These are phyloP conservation scores for Ogataea haglerorum DNA, from an alignment of 805 yeast species.

Conservation along the genomic window DNA sequence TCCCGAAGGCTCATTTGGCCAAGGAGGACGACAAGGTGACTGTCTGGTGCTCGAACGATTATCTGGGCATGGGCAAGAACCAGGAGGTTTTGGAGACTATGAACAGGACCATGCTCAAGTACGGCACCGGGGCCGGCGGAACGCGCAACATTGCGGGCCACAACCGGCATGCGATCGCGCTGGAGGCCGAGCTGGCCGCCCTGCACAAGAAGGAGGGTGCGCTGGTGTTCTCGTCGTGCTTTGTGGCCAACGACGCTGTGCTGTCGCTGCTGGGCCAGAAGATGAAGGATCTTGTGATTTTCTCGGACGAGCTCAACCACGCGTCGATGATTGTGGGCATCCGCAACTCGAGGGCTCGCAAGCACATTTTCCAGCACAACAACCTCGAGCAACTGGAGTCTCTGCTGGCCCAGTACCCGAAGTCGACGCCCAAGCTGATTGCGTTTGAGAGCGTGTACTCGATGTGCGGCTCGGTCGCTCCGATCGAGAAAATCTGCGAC, in stretches of 20 bases:
- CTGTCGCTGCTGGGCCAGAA: slow-evolving; percentile 87
- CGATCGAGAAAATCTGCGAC: slow-evolving; percentile 88
- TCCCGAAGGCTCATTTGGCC: slow-evolving; percentile 87
- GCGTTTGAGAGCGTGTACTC: slow-evolving; percentile 97
- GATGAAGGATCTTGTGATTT: slow-evolving; percentile 83
- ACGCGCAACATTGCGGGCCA: slow-evolving; percentile 99
- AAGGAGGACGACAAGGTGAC: slow-evolving; percentile 79
- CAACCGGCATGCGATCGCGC: slow-evolving; percentile 79
- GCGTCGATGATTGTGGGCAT: slow-evolving; percentile 98
- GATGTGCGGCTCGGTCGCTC: slow-evolving; percentile 97
- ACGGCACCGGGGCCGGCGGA: slow-evolving; percentile 99
- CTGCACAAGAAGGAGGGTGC: slow-evolving; percentile 95
- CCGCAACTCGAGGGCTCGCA: slow-evolving; percentile 80
- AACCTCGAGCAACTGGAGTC: slow-evolving; percentile 80
- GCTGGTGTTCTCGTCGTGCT: slow-evolving; percentile 91
- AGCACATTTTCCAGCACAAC: slow-evolving; percentile 90
- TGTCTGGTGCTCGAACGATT: slow-evolving; percentile 99
- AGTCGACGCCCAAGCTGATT: slow-evolving; percentile 86
- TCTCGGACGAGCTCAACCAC: slow-evolving; percentile 91
- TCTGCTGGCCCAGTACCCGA: slow-evolving; percentile 74
- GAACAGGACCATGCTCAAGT: slow-evolving; percentile 75
- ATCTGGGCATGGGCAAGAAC: slow-evolving; percentile 90
- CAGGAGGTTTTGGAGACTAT: slow-evolving; percentile 68
- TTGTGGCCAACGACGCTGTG: slow-evolving; percentile 95
- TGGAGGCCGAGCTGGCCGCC: slow-evolving; percentile 84